These are phyloP conservation scores for Coemansia sp. DNA, from an alignment of 371 early-diverging fungal species.

Conservation along the genomic window DNA sequence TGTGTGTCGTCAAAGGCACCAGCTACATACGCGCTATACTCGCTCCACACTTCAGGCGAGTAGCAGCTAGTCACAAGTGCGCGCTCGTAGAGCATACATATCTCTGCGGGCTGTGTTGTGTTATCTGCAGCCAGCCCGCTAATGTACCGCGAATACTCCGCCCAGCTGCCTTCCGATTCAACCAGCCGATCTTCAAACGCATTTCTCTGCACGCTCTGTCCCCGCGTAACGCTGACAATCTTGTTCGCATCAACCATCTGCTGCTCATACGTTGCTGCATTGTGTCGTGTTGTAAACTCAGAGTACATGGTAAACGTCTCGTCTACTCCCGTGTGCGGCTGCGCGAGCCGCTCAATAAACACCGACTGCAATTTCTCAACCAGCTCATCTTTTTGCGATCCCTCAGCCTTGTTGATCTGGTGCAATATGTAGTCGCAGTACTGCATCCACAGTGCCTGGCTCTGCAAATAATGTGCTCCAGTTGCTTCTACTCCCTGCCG, in stretches of 20 bases:
- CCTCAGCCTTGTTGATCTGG: background rate
- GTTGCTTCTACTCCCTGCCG: slow-evolving; percentile 28
- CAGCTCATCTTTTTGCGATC: background rate
- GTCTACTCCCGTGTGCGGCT: slow-evolving; percentile 55
- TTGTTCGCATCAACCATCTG: slow-evolving; percentile 60
- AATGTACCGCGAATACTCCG: slow-evolving; percentile 57
- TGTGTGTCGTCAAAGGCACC: slow-evolving; percentile 17
- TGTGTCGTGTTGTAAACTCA: slow-evolving; percentile 58
- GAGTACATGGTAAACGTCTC: slow-evolving; percentile 69
- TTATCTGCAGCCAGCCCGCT: slow-evolving; percentile 50
- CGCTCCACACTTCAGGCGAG: slow-evolving; percentile 61
- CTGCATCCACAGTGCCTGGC: slow-evolving; percentile 28
- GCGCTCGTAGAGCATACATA: slow-evolving; percentile 64
- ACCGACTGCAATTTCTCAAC: slow-evolving; percentile 16
- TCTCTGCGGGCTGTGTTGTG: slow-evolving; percentile 34
- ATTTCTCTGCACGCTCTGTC: slow-evolving; percentile 55
- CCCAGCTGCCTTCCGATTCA: slow-evolving; percentile 46
- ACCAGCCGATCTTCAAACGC: slow-evolving; percentile 58
- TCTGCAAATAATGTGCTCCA: slow-evolving; percentile 13
- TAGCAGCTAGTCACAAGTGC: slow-evolving; percentile 59
- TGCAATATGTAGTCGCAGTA: slow-evolving; percentile 22
- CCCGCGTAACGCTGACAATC: slow-evolving; percentile 55
- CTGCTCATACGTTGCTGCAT: slow-evolving; percentile 56
- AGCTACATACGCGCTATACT: slow-evolving; percentile 64
- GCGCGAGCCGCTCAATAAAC: slow-evolving; percentile 27